Conservation (phyloP, 805 yeast genomes). For the Starmerella stigmatis region DNA sequence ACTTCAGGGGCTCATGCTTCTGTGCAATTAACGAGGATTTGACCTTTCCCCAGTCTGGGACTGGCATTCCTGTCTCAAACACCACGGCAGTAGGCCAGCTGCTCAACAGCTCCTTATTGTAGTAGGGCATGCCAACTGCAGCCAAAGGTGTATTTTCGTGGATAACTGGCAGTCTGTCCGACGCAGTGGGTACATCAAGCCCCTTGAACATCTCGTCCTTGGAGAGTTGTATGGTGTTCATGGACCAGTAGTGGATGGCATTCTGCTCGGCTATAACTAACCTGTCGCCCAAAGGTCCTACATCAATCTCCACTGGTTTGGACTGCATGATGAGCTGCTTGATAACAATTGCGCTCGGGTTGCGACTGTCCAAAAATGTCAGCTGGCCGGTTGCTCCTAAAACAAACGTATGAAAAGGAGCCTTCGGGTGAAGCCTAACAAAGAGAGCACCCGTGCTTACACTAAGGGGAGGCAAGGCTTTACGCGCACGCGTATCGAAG, state of each 20-base stretch:
- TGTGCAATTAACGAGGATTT: constrained; percentile 8
- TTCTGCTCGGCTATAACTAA: constrained; percentile 57
- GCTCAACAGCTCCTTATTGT: constrained; percentile 63
- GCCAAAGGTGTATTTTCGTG: constrained; percentile 43
- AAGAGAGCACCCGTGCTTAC: constrained; percentile 84
- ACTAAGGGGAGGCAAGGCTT: constrained; percentile 66
- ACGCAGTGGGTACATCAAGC: constrained; percentile 29
- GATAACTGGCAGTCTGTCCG: constrained; percentile 22
- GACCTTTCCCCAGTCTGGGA: constrained; percentile 29
- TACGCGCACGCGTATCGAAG: constrained; percentile 65
- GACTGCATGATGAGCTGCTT: constrained; percentile 54
- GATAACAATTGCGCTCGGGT: constrained; percentile 56
- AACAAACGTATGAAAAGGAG: constrained; percentile 65
- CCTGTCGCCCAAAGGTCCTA: constrained; percentile 66
- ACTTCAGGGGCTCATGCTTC: constrained; percentile 7
- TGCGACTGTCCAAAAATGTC: constrained; percentile 72
- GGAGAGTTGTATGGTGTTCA: constrained; percentile 38
- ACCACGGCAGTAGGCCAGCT: constrained; percentile 53
- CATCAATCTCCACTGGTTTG: constrained; percentile 41
- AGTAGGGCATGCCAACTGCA: constrained; percentile 76
- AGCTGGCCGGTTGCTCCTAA: constrained; percentile 72
- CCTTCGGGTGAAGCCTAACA: constrained; percentile 74
- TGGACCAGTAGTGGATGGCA: constrained; percentile 59
- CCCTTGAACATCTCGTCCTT: constrained; percentile 24
- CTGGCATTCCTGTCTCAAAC: constrained; percentile 55